A percentile compares a stretch with the other conserved stretches of the same genome.
These are phyloP conservation scores for Vaccinium myrtillus DNA, from an alignment of 148 eudicot genomes.

Conservation along the genomic window DNA sequence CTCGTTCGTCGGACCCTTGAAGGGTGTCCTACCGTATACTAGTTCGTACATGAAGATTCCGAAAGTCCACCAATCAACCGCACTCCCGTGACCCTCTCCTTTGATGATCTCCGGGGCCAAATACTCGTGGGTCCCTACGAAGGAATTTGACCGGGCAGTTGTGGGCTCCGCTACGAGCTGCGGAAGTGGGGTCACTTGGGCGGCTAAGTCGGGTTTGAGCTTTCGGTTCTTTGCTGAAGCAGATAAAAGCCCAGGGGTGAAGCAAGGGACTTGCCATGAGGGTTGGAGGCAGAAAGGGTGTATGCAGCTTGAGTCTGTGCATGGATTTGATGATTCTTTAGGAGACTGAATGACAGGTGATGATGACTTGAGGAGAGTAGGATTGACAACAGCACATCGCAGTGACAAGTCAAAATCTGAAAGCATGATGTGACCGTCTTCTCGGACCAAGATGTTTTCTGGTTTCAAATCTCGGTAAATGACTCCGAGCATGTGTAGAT, in stretches of 20 bases:
- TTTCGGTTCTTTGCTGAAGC: conserved; percentile 44
- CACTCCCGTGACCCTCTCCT: conserved; percentile 65
- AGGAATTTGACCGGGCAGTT: conserved; percentile 60
- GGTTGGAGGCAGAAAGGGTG: conserved; percentile 80
- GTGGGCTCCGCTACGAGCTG: conserved; percentile 75
- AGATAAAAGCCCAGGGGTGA: conserved; percentile 54
- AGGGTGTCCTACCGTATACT: conserved; percentile 76
- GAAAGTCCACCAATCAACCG: conserved; percentile 67
- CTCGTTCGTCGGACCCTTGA: conserved; percentile 66
- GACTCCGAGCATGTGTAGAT: conserved; percentile 87
- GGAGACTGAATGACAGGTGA: conserved; percentile 35
- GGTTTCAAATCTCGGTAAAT: conserved; percentile 88
- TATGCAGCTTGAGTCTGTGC: conserved; percentile 65
- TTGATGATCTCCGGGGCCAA: conserved; percentile 60
- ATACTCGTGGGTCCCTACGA: conserved; percentile 63
- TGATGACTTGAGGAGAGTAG: conserved; percentile 49
- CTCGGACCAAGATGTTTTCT: conserved; percentile 69
- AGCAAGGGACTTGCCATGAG: conserved; percentile 71
- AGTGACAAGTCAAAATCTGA: conserved; percentile 81
- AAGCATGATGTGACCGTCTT: conserved; percentile 89
- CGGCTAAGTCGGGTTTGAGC: conserved; percentile 48
- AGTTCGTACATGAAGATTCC: conserved; percentile 78
- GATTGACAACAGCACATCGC: conserved; percentile 57
- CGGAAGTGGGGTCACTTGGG: conserved; percentile 51
- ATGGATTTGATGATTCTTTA: conserved; percentile 40